A percentile compares a stretch with the other conserved stretches of the same genome.
These are phyloP conservation scores for Metarhizium robertsii DNA, from an alignment of 2,329 filamentous ascomycete species.

Conservation along the genomic window DNA sequence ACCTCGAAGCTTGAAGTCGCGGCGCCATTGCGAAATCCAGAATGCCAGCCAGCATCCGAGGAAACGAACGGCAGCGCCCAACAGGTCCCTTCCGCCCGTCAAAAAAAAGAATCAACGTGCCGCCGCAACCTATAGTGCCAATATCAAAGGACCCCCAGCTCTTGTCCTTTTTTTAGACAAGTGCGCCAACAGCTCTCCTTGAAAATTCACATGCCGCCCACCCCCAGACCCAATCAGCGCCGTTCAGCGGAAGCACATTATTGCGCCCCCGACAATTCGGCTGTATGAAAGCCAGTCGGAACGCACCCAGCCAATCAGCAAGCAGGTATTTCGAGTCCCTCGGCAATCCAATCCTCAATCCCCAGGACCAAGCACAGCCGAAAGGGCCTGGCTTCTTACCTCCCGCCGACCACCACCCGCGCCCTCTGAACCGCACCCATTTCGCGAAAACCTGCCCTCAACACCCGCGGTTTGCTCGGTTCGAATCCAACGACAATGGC, in stretches of 20 bases:
- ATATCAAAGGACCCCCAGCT: not conserved
- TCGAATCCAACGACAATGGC: constrained; percentile 34
- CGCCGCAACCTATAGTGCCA: not conserved
- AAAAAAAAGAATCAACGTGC: not conserved
- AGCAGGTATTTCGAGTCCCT: constrained; percentile 37
- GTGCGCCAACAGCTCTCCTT: not conserved
- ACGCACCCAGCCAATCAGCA: constrained; percentile 32
- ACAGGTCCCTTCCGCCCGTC: not conserved
- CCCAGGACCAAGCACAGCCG: not conserved
- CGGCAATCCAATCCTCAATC: constrained; percentile 33
- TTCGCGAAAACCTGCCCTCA: not conserved
- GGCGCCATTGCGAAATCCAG: not conserved
- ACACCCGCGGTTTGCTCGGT: not conserved
- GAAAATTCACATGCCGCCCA: constrained; percentile 19
- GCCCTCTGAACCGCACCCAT: not conserved
- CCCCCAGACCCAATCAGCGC: constrained; percentile 19
- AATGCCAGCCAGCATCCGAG: not conserved
- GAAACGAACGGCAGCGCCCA: not conserved
- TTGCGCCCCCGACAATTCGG: constrained; percentile 17
- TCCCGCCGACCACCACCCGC: not conserved
- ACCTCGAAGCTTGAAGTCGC: constrained; percentile 5
- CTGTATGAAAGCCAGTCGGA: constrained; percentile 16
- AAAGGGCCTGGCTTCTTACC: not conserved
- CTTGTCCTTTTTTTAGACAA: not conserved
- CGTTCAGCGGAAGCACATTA: constrained; percentile 13